Percentiles rank a stretch among this genome's conserved stretches.
These are phyloP conservation scores for Globisporangium recalcitrans DNA, from an alignment of 352 stramenopile species.

Conservation along the genomic window DNA sequence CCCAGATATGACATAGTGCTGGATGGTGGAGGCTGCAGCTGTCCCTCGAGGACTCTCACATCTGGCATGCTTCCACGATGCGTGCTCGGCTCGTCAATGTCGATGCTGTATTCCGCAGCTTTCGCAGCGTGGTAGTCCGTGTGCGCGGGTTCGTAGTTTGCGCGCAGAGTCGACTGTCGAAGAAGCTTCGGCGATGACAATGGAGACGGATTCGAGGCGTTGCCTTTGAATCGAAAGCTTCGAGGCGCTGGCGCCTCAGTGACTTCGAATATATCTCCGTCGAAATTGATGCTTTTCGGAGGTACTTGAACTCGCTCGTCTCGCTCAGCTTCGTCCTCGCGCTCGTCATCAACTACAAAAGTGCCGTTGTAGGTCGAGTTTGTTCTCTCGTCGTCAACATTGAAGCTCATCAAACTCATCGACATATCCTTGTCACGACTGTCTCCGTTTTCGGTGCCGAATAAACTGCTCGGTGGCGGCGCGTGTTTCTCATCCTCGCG, in stretches of 20 bases:
- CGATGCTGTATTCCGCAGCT: constrained; percentile 61
- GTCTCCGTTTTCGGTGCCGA: background rate
- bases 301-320: constrained; percentile 22
- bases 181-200: constrained; percentile 36
- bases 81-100: constrained; percentile 24
- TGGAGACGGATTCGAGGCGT: constrained; percentile 28
- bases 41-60: constrained; percentile 15
- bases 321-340: constrained; percentile 22
- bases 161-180: constrained; percentile 52
- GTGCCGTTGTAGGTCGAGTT: constrained; percentile 39
- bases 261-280: constrained; percentile 46
- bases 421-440: background rate
- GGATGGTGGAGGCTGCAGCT: constrained; percentile 1
- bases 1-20: constrained; percentile 3
- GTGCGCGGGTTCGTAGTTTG: constrained; percentile 58
- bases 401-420: constrained; percentile 29
- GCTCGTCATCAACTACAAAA: constrained; percentile 47
- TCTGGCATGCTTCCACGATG: constrained; percentile 41
- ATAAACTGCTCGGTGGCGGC: constrained; percentile 2
- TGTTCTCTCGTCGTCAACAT: constrained; percentile 51
- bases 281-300: constrained; percentile 70
- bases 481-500: constrained; percentile 4
- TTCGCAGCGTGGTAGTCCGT: constrained; percentile 73
- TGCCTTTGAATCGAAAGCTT: constrained; percentile 68
- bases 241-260: constrained; percentile 39